Base-by-base conservation (phyloP, 169 alveolate species). In the Cardiosporidium cionae region DNA sequence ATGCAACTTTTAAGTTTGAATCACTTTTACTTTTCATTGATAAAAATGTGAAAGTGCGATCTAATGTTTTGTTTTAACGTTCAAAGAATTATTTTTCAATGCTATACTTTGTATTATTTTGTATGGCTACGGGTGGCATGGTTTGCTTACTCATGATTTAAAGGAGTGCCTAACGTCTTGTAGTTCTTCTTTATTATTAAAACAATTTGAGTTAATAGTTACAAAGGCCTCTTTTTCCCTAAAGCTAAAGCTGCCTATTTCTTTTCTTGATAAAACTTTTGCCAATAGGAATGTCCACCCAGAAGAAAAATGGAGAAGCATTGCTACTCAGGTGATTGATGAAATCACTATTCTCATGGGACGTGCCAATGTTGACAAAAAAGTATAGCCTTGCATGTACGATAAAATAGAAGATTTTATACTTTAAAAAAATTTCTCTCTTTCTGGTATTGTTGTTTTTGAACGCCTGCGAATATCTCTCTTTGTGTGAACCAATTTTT, bases 271-370 rank as follows among this genome's bases (percentile, higher is more conserved):
- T 44, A 16, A 16, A 44, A 9, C 9, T 44, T 16, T 16, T 16
- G n/a, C 58, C 58, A 16, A 44, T 25, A 68, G 75, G 1, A 65
- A 68, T 22, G 75, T 68, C 27, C 75, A 68, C 23, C 66, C 66
- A 25, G 64, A 36, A 7, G 34, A 1, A 9, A 0, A 16, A 25
- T 68, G 64, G 64, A 23, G 34, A 63, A 27, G n/a, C 2, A 69
- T 69, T 1, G 76, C 44, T 25, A 33, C 67, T 7, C 36, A 71
- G 35, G 69, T 71, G 9, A 70, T 54, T 2, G 36, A 0, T 4
- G 44, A 71, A 32, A 65, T 52, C 65, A 69, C 34, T 31, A 52
- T 63, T 31, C 34, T 70, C 52, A 70, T 70, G 76, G 62, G 76
- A 25, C 52, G 63, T 27, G 68, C 52, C 1, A 70, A 70, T 29